Base-by-base conservation (phyloP, 768 basidiomycete genomes). In the Artomyces pyxidatus region DNA sequence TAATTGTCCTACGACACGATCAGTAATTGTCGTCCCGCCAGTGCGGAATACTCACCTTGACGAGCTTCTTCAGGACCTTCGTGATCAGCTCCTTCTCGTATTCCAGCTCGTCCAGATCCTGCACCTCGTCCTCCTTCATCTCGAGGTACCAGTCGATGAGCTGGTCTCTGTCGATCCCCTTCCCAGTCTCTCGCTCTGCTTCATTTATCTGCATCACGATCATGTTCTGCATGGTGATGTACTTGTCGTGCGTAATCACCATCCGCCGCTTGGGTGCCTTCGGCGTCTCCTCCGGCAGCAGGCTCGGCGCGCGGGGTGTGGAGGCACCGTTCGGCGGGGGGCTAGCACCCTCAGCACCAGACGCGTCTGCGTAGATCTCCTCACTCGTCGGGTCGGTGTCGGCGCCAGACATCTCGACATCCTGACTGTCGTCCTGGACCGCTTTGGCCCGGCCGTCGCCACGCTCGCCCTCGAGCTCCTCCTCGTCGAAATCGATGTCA, bases 121-220 rank as follows among this genome's bases (percentile, higher is more conserved):
- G 78, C 32, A 98, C 70, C 53, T 92, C 86, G 8, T 73, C 71
- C 65, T 99, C 96, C 64, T 81, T 86, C 55, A 78, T 68, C 69
- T 99, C 96, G 48, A 98, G 76, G 62, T 97, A 98, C 94, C 92
- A 95, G 63, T 95, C 91, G 54, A 95, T 86, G 48, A 99, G 74
- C 58, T 96, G 94, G 56, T 95, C 92, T 39, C 85, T 76, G 59
- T 92, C 88, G 35, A 95, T 68, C 2, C 94, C 94, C 45, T 67
- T 72, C 17, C 84, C 85, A 0, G 78, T 83, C 58, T 81, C 78
- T 23, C 77, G 73, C 68, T 99, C 96, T 11, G 81, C 71, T 30
- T 84, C 80, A 16, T 81, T 71, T 22, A 99, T 69, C 58, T 93
- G 85, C 49, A 94, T 61, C 25, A 99, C 82, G 58, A 96, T 80